Base-by-base conservation (phyloP, 2,329 filamentous ascomycete species). In the Colletotrichum sp. region DNA sequence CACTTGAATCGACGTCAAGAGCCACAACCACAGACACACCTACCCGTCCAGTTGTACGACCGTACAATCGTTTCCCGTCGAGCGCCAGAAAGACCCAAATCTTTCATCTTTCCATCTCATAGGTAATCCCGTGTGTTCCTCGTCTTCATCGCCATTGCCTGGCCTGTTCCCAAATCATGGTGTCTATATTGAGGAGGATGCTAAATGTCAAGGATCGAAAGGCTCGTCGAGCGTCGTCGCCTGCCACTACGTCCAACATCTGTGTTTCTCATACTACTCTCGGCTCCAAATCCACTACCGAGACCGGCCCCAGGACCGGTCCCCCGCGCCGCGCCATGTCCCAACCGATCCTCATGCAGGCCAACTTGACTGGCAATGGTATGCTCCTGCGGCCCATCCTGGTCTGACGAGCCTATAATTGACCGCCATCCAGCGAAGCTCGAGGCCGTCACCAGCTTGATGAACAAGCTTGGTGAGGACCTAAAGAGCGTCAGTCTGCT, bases 401-500 rank as follows among this genome's bases (percentile, higher is more conserved):
- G 32, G 28, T 15, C 30, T n/a, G 16, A 24, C 26, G 13, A 26
- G 34, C 8, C 18, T 36, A 13, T 63, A 28, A 76, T 79, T 80
- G 30, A 81, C 72, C 6, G 12, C 34, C 44, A 3, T 12, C 4
- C 81, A 95, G 90, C 88, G 76, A 96, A 96, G 85, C 88, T 94
- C 72, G 87, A 91, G 75, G 91, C 94, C 71, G 94, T 96, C 55
- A 92, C 89, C 18, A 87, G 88, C 69, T 86, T 97, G 18, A 85
- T 97, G 78, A 85, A 89, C 55, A 89, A 89, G 59, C 88, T 98
- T 55, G 87, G 88, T 8, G 82, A 89, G 67, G 94, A 96, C 81
- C 85, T 95, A 2, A 84, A 90, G 67, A 87, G 90, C n/a, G 87
- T 88, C 65, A 89, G 86, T 28, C 88, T 96, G 55, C 86, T 89